phyloP scores from a whole-genome alignment of 176 grass and related monocot species.

The Oryza australiensis region DNA sequence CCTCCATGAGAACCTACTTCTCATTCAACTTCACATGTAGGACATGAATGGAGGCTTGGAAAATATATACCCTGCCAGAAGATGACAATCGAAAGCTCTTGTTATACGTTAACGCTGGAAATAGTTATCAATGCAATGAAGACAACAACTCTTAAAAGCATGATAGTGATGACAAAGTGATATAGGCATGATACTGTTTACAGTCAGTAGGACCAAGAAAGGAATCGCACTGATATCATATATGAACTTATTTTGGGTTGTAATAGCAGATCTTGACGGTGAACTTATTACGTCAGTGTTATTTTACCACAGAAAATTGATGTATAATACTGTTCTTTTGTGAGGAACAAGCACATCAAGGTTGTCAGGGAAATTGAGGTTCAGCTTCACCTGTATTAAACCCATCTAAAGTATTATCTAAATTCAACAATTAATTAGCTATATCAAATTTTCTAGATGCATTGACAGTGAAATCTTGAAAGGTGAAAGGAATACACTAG shows the following conservation, averaged over 20 bases:
- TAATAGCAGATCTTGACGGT: not conserved
- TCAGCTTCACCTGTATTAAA: not conserved
- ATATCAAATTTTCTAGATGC: not conserved
- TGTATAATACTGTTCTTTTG: not conserved
- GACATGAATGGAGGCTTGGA: constrained; percentile 52
- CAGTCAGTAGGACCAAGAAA: not conserved
- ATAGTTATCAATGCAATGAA: constrained; percentile 9
- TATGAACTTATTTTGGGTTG: not conserved
- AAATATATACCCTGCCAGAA: constrained; percentile 66
- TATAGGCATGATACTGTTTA: not conserved
- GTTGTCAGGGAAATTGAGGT: constrained; percentile 11
- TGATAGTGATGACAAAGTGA: constrained; percentile 14
- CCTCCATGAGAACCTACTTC: constrained; percentile 31
- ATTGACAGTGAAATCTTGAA: constrained; percentile 32
- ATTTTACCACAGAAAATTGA: not conserved
- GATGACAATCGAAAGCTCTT: not conserved
- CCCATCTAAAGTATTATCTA: not conserved
- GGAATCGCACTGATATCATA: not conserved
- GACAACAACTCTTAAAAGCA: constrained; percentile 10
- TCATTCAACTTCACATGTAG: constrained; percentile 39
- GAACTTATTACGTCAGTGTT: not conserved
- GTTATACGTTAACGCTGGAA: not conserved
- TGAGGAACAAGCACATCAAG: not conserved
- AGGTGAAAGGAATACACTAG: not conserved
- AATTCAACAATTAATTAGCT: not conserved